Conservation (phyloP, 352 stramenopile genomes). For the Pythium rhizo-oryzae region DNA sequence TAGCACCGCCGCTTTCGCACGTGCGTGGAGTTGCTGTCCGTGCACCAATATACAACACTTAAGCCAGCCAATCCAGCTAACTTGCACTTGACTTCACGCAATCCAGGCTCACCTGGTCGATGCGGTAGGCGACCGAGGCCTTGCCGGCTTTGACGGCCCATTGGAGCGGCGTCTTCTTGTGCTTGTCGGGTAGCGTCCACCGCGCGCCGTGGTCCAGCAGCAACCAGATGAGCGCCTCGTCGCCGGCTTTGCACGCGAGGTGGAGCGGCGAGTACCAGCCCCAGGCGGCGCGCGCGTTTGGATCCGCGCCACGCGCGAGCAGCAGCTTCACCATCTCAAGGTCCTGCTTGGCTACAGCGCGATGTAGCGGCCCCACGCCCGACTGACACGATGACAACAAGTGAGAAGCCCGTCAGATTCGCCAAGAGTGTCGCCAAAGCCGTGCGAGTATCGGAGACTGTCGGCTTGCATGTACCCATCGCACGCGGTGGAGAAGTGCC, state of each 20-base stretch:
- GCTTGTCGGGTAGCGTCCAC: conserved; percentile 63
- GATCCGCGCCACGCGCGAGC: conserved; percentile 45
- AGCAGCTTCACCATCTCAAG: conserved; percentile 49
- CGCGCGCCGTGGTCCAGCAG: conserved; percentile 61
- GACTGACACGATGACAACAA: conserved; percentile 37
- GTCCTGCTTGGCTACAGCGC: conserved; percentile 52
- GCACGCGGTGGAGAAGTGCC: conserved; percentile 41
- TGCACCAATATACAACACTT: not conserved
- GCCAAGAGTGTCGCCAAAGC: not conserved
- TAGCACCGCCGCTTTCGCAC: conserved; percentile 30
- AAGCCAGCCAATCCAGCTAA: no score
- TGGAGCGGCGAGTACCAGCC: conserved; percentile 83
- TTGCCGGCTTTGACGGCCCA: conserved; percentile 72
- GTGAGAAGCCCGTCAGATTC: no score
- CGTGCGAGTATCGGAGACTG: not conserved
- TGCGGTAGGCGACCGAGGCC: conserved; percentile 68
- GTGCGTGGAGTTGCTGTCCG: conserved; percentile 48
- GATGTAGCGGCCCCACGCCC: conserved; percentile 62
- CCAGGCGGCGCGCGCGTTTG: conserved; percentile 68
- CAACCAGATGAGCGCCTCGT: conserved; percentile 65
- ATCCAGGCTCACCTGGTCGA: conserved; percentile 55
- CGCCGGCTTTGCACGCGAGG: conserved; percentile 68
- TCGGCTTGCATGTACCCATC: conserved; percentile 47
- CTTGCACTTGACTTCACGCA: no score
- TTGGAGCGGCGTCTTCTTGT: conserved; percentile 70